These are phyloP conservation scores for Paraphoma chrysanthemicola DNA, from an alignment of 2,329 filamentous ascomycete genomes.

Conservation along the genomic window DNA sequence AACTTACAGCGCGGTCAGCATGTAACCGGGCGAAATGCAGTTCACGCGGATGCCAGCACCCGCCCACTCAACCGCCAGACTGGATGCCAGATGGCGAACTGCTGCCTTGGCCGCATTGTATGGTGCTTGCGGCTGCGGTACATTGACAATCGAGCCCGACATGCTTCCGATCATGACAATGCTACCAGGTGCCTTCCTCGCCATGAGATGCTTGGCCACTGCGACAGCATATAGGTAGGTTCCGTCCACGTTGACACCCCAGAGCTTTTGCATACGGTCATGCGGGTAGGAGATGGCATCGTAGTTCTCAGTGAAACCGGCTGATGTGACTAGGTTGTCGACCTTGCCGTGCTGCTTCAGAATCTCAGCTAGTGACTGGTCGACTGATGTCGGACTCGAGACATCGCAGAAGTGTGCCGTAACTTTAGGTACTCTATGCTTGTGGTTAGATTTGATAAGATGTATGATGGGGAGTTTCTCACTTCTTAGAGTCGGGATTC, in stretches of 20 bases:
- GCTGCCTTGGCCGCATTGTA: constrained; percentile 96
- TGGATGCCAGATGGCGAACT: constrained; percentile 84
- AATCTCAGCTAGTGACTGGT: constrained; percentile 73
- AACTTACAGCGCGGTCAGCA: constrained; percentile 88
- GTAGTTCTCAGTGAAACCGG: constrained; percentile 95
- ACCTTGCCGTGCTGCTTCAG: constrained; percentile 78
- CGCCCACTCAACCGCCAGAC: constrained; percentile 93
- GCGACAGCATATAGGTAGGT: constrained; percentile 87
- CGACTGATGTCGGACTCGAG: constrained; percentile 78
- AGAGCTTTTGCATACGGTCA: constrained; percentile 90
- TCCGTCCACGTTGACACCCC: constrained; percentile 91
- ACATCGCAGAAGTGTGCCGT: constrained; percentile 93
- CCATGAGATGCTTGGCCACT: constrained; percentile 88
- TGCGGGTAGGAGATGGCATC: constrained; percentile 89
- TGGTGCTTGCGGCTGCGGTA: constrained; percentile 90
- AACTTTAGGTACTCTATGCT: constrained; percentile 73
- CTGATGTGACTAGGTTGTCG: constrained; percentile 92
- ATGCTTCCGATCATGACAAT: constrained; percentile 97
- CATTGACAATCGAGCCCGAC: constrained; percentile 92
- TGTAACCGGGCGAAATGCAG: constrained; percentile 94
- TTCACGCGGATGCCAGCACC: constrained; percentile 88
- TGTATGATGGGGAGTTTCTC: constrained; percentile 13
- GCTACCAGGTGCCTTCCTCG: constrained; percentile 77
- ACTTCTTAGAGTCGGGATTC: constrained; percentile 77
- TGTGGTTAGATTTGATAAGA: constrained; percentile 2